These are phyloP conservation scores for Podila horticola DNA, from an alignment of 192 early-diverging fungal genomes.

Conservation along the genomic window DNA sequence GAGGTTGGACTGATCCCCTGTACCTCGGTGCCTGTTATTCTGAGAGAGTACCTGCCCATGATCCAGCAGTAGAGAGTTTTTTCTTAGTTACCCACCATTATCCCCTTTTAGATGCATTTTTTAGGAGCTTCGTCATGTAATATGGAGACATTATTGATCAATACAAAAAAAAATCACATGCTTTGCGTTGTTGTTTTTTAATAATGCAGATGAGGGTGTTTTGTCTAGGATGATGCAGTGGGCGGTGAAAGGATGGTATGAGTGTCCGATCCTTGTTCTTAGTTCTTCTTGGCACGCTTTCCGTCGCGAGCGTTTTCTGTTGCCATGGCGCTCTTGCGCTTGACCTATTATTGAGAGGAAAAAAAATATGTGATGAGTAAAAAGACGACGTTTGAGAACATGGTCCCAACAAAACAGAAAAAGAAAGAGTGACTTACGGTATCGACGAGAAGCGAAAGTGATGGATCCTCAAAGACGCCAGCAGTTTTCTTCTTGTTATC, in stretches of 20 bases:
- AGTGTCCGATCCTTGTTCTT: not conserved
- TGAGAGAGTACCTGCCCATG: constrained; percentile 53
- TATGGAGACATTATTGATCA: too few species aligned
- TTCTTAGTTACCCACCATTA: not conserved
- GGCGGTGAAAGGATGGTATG: not conserved
- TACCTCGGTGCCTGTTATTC: constrained; percentile 82
- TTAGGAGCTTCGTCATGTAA: not conserved
- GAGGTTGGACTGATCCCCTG: constrained; percentile 94
- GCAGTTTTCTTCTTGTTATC: constrained; percentile 20
- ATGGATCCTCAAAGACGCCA: constrained; percentile 53
- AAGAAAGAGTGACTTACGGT: constrained; percentile 51
- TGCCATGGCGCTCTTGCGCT: constrained; percentile 67
- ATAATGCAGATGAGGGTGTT: not conserved
- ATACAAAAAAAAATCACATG: too few species aligned
- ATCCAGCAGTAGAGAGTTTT: constrained; percentile 34
- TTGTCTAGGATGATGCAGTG: not conserved
- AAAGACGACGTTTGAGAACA: not conserved
- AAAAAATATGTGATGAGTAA: not conserved
- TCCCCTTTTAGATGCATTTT: not conserved
- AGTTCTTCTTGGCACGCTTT: constrained; percentile 49
- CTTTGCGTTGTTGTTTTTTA: not conserved
- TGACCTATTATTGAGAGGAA: constrained; percentile 52
- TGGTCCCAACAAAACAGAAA: not conserved
- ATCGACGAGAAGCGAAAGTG: constrained; percentile 63
- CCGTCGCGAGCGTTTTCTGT: constrained; percentile 50